Base-by-base conservation (phyloP, 192 early-diverging fungal species). In the Linnemannia exigua region DNA sequence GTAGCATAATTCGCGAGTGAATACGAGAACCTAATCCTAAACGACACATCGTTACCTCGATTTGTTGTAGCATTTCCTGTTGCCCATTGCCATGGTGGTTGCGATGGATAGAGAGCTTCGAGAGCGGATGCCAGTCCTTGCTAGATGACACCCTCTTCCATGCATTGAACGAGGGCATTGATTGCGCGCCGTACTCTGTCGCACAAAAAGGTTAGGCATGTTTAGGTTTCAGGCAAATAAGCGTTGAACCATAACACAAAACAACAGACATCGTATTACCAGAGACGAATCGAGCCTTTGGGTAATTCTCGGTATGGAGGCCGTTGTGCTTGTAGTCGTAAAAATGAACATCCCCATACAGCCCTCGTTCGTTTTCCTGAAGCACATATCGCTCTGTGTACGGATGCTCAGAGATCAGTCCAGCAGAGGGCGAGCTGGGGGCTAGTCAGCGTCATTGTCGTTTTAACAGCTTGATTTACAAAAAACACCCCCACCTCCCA, bases 301-400 rank as follows among this genome's bases (percentile, higher is more conserved):
- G 83, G 38, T 76, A 85, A 25, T 85, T 8, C 69, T 85, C 83
- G 20, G 76, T 61, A 51, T 79, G 77, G 17, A 85, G 37, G 2
- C 83, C 83, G 37, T 85, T 85, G 74, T 85, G 67, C 74, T 85
- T 85, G 69, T 85, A 85, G 61, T 85, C 83, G n/a, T 85, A 85
- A 44, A 85, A 85, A 25, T 85, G 83, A 16, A 85, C 77, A 54
- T 85, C 83, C 0, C 83, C 83, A 50, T 76, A 85, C 9, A 75
- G 77, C 2, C 83, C 77, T 1, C 74, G 31, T 69, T 85, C 83
- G 16, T 44, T 66, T 3, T 79, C 77, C 22, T 63, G 35, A 20
- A 85, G 74, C 5, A 76, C 54, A 66, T 85, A 85, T 52, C 83
- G 46, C 28, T 85, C 83, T 1, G 74, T 85, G 68, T 76, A 85